Percentiles rank a stretch among this genome's conserved stretches.
Conservation (phyloP, 1,284 basidiomycete genomes). For the Entoloma clypeatum region DNA sequence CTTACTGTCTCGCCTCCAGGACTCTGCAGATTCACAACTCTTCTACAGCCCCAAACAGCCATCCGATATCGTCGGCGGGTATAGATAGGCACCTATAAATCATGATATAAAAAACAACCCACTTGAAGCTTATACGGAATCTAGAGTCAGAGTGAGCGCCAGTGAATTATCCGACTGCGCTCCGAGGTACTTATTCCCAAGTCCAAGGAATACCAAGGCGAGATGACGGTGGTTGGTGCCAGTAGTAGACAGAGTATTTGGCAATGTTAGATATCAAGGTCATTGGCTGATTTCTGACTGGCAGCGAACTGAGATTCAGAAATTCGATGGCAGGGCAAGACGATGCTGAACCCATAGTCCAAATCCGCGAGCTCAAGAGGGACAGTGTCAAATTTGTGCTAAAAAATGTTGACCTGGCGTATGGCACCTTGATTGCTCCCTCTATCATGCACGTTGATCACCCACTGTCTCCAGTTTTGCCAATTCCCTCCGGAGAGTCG, state of each 20-base stretch:
- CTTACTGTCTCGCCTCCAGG: too few relatives aligned
- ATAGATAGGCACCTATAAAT: too few relatives aligned
- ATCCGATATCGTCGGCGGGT: too few relatives aligned
- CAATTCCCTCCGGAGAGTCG: constrained; percentile 83
- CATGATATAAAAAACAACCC: too few relatives aligned
- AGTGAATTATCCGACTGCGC: too few relatives aligned
- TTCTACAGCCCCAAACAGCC: too few relatives aligned
- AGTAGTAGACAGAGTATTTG: neutral
- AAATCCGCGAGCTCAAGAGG: constrained; percentile 75
- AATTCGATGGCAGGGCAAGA: constrained; percentile 36
- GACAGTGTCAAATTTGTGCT: constrained; percentile 86
- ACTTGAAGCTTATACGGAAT: too few relatives aligned
- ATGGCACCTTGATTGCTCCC: constrained; percentile 21
- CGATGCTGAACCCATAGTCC: constrained; percentile 61
- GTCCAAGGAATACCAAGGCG: too few relatives aligned
- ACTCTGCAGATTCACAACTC: too few relatives aligned
- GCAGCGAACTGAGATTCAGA: neutral
- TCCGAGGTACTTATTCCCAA: too few relatives aligned
- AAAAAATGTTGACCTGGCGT: constrained; percentile 92
- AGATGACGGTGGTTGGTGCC: too few relatives aligned
- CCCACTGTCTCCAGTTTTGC: constrained; percentile 57
- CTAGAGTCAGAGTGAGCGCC: too few relatives aligned
- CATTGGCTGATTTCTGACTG: neutral
- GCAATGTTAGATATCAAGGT: constrained; percentile 4
- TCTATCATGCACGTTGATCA: constrained; percentile 18